Conservation (phyloP, 306 rosid genomes). For the Mimosa bimucronata region DNA sequence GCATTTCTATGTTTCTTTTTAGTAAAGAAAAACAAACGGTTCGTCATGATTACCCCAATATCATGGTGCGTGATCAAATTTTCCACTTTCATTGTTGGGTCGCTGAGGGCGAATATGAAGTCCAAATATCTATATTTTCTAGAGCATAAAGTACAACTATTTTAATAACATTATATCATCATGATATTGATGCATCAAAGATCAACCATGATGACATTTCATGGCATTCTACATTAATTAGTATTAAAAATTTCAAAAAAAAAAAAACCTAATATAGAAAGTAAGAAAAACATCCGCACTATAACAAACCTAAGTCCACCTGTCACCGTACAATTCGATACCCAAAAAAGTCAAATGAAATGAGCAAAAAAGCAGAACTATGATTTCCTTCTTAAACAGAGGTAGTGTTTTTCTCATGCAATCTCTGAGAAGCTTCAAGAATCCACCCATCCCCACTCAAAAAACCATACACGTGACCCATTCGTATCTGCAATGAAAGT, state of each 20-base stretch:
- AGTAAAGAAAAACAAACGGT: not conserved
- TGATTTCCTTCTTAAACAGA: slow-evolving; percentile 35
- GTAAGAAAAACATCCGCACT: not conserved
- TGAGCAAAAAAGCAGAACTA: not conserved
- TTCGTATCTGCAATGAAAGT: slow-evolving; percentile 36
- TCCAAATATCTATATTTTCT: not conserved
- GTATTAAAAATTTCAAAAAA: not conserved
- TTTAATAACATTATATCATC: not conserved
- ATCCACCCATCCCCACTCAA: slow-evolving; percentile 51
- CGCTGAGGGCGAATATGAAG: not conserved
- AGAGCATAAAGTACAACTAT: not conserved
- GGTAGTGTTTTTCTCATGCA: slow-evolving; percentile 19
- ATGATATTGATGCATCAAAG: not conserved
- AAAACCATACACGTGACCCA: slow-evolving; percentile 50
- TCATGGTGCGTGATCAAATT: not conserved
- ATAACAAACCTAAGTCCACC: slow-evolving; percentile 30
- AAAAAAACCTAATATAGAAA: not conserved
- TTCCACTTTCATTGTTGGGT: not conserved
- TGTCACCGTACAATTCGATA: slow-evolving; percentile 15
- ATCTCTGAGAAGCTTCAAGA: slow-evolving; percentile 61
- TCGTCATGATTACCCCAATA: not conserved
- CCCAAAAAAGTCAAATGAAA: not conserved
- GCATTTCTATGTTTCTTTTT: not conserved
- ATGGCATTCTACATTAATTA: not conserved
- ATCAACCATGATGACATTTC: not conserved